Evolutionary conservation across 2,329 filamentous ascomycete genomes (phyloP), one percentile per base, ranked within the genome.

Genomic region (Emericellopsis atlantica): DNA sequence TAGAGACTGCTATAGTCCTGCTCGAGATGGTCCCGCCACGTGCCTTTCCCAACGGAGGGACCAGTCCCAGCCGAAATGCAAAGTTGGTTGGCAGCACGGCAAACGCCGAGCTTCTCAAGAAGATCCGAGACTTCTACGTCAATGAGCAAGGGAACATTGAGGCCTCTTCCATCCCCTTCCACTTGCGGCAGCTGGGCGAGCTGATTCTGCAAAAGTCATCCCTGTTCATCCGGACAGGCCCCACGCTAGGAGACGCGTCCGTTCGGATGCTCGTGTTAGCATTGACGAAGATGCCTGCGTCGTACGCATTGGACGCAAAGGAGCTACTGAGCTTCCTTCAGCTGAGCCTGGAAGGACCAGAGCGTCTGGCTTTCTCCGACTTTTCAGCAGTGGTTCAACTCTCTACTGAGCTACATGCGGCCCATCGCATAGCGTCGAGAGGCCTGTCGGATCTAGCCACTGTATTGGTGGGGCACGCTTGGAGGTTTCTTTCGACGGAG

Each of bases 401-500:
- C 31, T 65, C 69, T 10, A 74, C 70, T 5, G 72, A 76, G 44
- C 60, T 81, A 15, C 71, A 75, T 50, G 64, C 62, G 3, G 60
- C 65, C n/a, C 62, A 66, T 38, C 70, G 75, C 39, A 71, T 81
- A 35, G 55, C 65, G 7, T 48, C 57, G 5, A 51, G 60, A n/a
- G 69, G 78, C 21, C 54, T 81, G 39, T 81, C 69, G 42, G 70
- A 65, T 42, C 62, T 94, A 8, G 74, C 90, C 5, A 69, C 76
- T 16, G 70, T 75, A 23, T 64, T 96, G 18, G 79, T 92, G 14
- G 67, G 68, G 2, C 74, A 81, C 42, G 71, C 90, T 0, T 98
- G 92, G 92, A 59, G 66, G 5, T 87, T 85, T 52, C 63, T 98
- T 32, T 84, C 87, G 1, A 81, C 85, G n/a, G 71, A 79, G 11